Base-by-base conservation (phyloP, 345 rosid species). In the Gossypium arboreum region DNA sequence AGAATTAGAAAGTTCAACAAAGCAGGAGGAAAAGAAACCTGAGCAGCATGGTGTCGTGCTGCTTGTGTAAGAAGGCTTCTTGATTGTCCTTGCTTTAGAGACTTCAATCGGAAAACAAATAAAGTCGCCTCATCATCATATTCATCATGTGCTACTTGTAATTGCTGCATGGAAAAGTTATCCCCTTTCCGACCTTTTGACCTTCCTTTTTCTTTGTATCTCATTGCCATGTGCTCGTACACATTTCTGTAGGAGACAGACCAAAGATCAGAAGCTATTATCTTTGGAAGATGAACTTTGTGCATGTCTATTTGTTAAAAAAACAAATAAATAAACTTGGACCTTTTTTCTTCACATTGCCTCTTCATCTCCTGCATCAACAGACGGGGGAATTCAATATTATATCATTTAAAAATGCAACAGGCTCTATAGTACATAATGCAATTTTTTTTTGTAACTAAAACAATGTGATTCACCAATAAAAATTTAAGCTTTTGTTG, bases 41-140 rank as follows among this genome's bases (percentile, higher is more conserved):
- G 99, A 82, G 99, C 94, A 75, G 99, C 94, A 83, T 96, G 97
- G 82, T 96, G 99, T 34, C 97, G 86, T 71, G 97, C 97, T 74
- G 97, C 98, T 83, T 96, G 99, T 11, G 98, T 96, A 57, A 96
- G 89, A 78, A 96, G 97, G 85, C 99, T 93, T 73, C 97, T 89
- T 50, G 93, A 89, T 81, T 96, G 99, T 67, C 97, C 97, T 85
- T 92, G 94, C 83, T 96, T 93, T 75, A 96, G 79, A 61, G 99
- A 96, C 79, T 92, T 93, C 78, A 90, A 79, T 58, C 99, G 93
- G 75, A 96, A 96, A 76, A 93, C 84, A 80, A 94, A 93, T 75
- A 92, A 79, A 72, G 97, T 92, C 63, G 94, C 95, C 83, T 89
- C 99, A 55, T 91, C 90, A 64, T 93, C 93, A 76, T 88, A 96